Base-by-base conservation (phyloP, 495 filamentous ascomycete genomes). In the Penicillium longicatenatum region DNA sequence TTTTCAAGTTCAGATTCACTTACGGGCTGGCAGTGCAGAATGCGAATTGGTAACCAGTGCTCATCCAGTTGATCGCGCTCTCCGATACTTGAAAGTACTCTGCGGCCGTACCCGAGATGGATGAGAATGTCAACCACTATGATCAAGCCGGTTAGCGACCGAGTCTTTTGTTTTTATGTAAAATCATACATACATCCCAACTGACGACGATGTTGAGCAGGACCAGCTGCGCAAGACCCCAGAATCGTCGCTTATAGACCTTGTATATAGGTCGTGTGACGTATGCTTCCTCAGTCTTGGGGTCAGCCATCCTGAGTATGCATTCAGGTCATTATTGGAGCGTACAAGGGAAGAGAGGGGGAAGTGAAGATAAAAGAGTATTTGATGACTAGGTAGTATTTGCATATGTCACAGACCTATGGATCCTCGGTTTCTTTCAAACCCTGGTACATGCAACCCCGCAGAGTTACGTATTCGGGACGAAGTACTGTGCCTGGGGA, bases 71-170 rank as follows among this genome's bases (percentile, higher is more conserved):
- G 72, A 98, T 87, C 14, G 85, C 84, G 24, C 85, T 88, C 63
- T 92, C 85, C 20, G 81, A 81, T 6, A 90, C 89, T 33, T 73
- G 59, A 69, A 94, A 98, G 76, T 91, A 95, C 37, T 79, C 65
- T 3, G 93, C 85, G 0, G 91, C 82, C 17, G 87, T 87, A 44
- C 85, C 84, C 12, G 91, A 91, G 37, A 96, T 86, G 31, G 94
- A 86, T 8, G 93, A 87, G 75, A 91, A 98, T 30, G 93, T 94
- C 59, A 98, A 82, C 93, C 93, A 98, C 89, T 93, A 52, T 42
- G 0, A 24, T 12, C 12, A 1, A 4, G 6, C 22, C 21, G 37
- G 41, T 65, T 43, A 67, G 63, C 33, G 22, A 52, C 24, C 11
- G 51, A 17, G 29, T 9, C 24, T 6, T 30, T 20, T 45, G 19